Base-by-base conservation (phyloP, 257 asterid species). In the Capsicum chinense region DNA sequence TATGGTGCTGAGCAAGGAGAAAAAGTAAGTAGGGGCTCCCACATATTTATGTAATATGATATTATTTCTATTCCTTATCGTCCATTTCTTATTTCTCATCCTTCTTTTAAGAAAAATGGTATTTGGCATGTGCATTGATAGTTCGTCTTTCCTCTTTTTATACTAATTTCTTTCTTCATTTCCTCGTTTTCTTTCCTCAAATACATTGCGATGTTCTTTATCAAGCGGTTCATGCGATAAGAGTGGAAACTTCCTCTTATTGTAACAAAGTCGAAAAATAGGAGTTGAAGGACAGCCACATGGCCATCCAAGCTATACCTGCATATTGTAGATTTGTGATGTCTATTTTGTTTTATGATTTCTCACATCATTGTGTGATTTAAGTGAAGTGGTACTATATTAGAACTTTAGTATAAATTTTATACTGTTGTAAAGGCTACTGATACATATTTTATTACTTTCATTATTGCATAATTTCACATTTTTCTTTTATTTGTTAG, bases 1-100 rank as follows among this genome's bases (percentile, higher is more conserved):
- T 97, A 95, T 89, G 98, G 98, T 85, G 98, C 98, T 86, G 99
- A 97, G 88, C 99, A 97, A 91, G 99, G 98, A 84, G 98, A 92
- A 95, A 91, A 93, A 85, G 99, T 93, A 87, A 66, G 90, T 83
- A 54, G 15, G 71, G n/a, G 56, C 76, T 47, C 47, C 58, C 35
- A 39, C 15, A 21, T 0, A 50, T 12, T 50, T 50, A 4, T 12
- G 81, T 74, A 74, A 21, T 74, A 50, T 74, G 60, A 50, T 50
- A n/a, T 44, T 26, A 14, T n/a, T 48, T 71, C 39, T 52, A 26
- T 35, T 76, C 10, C 21, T 76, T 76, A 74, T 50, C 54, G 56
- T 71, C 81, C 73, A 11, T n/a, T 74, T 12, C 62, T 79, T 33
- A 47, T 16, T 88, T 83, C 67, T 83, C 56, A 59, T 83, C 81